Evolutionary conservation across 352 stramenopile species (phyloP), one percentile per base, ranked within the genome.

Genomic region (Pythium grandisporangium): DNA sequence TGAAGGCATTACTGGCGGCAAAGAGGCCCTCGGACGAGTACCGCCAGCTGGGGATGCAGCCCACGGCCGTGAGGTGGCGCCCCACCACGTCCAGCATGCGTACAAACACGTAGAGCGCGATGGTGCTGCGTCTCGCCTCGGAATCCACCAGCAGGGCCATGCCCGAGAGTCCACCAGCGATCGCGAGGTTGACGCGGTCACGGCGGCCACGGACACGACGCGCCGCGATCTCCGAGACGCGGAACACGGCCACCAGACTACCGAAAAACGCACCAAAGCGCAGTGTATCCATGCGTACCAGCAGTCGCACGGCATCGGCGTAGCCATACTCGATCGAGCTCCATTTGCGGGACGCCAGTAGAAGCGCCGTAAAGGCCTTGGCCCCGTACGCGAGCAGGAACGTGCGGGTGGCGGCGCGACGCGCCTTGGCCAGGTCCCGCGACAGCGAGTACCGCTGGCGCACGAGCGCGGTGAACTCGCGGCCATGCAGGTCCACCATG

Each of bases 101-200:
- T 29, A 91, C 70, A 46, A 93, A 89, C 39, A 90, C 79, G 54
- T 93, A 93, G 30, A 93, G 61, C 45, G 80, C 72, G 39, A 91
- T 83, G 19, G 75, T 84, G 29, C 37, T 76, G 8, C 77, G 75
- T 7, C 80, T 66, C 8, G 60, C 61, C 7, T 63, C 61, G 22
- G 77, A 75, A 32, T 93, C 80, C 19, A 91, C 51, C 14, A 93
- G 55, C 40, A 93, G 51, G 10, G 76, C 69, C 24, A 80, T 63
- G 2, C 80, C 80, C 11, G 76, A 76, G 14, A 89, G 51, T 0
- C 57, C 70, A 2, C 72, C 58, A 3, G 80, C 77, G 34, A 93
- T 69, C 12, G 78, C 77, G 19, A 86, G 65, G 44, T 84, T 84
- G 11, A 60, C 55, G 14, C 55, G 37, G 58, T 89, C 74, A 21